A percentile compares a stretch with the other conserved stretches of the same genome.
Conservation (phyloP, 192 early-diverging fungal genomes). For the Entomortierella parvispora region DNA sequence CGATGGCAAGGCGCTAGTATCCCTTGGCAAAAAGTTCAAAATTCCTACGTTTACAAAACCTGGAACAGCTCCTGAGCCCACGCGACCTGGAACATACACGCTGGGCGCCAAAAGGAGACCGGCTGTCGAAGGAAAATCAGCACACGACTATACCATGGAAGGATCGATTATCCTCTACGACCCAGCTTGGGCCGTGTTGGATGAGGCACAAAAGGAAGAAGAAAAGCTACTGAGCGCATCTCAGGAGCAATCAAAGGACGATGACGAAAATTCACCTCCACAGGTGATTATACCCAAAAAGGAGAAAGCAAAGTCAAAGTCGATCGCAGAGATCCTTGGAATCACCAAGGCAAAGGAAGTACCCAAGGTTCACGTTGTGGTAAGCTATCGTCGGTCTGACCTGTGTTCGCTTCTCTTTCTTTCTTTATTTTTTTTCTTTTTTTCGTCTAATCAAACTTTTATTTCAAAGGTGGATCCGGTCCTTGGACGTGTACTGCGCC, state of each 20-base stretch:
- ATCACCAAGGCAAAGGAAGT: conserved; percentile 49
- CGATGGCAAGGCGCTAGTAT: not conserved
- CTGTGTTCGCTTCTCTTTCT: no score
- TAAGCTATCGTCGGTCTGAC: no score
- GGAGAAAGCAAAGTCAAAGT: conserved; percentile 59
- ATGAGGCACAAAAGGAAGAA: conserved; percentile 61
- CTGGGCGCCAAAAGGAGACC: conserved; percentile 26
- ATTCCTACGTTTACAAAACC: conserved; percentile 52
- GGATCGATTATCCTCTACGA: conserved; percentile 89
- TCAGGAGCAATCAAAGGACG: conserved; percentile 12
- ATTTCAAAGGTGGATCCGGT: conserved; percentile 86
- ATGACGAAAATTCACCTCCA: conserved; percentile 25
- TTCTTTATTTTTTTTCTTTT: no score
- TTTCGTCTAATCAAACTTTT: no score
- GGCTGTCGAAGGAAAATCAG: conserved; percentile 61
- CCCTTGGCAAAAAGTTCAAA: conserved; percentile 42
- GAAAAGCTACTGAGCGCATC: conserved; percentile 44
- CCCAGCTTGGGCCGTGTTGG: conserved; percentile 65
- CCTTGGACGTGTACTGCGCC: conserved; percentile 84
- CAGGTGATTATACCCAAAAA: conserved; percentile 56
- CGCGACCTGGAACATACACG: not conserved
- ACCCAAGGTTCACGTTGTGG: conserved; percentile 76
- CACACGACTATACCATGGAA: conserved; percentile 85
- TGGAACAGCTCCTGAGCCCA: conserved; percentile 17
- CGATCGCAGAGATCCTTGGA: conserved; percentile 66